These are phyloP conservation scores for Thalassiosira pacifica DNA, from an alignment of 352 stramenopile species.

Conservation along the genomic window DNA sequence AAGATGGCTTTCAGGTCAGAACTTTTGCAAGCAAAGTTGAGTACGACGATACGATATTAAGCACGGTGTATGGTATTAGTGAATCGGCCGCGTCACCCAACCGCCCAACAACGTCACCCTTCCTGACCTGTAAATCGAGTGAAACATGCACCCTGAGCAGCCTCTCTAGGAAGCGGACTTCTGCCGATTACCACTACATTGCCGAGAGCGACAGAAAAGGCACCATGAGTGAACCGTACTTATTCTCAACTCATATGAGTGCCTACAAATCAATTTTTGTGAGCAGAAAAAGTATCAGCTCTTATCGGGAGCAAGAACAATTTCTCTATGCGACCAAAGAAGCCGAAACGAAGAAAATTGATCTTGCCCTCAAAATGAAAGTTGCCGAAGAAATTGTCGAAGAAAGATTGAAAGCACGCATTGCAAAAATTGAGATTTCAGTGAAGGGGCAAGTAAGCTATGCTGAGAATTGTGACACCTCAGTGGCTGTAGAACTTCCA, in stretches of 20 bases:
- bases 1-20: slow-evolving; percentile 60
- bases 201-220: slow-evolving; percentile 64
- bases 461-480: slow-evolving; percentile 6
- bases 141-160: slow-evolving; percentile 52
- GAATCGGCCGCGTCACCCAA: slow-evolving; percentile 60
- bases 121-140: slow-evolving; percentile 45
- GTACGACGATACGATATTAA: slow-evolving; percentile 60
- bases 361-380: slow-evolving; percentile 59
- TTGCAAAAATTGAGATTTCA: slow-evolving; percentile 56
- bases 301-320: slow-evolving; percentile 60
- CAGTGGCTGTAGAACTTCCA: slow-evolving; percentile 28
- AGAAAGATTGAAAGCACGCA: slow-evolving; percentile 49
- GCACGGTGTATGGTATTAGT: slow-evolving; percentile 60
- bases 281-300: slow-evolving; percentile 62
- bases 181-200: slow-evolving; percentile 72
- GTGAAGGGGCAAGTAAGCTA: slow-evolving; percentile 24
- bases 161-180: slow-evolving; percentile 56
- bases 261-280: slow-evolving; percentile 59
- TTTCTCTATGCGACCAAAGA: slow-evolving; percentile 61
- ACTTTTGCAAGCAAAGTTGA: slow-evolving; percentile 54
- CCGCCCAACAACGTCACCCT: slow-evolving; percentile 25
- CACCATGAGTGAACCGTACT: slow-evolving; percentile 56
- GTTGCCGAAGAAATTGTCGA: slow-evolving; percentile 62
- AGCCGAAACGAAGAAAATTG: slow-evolving; percentile 47
- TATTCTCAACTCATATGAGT: slow-evolving; percentile 69